Evolutionary conservation across 1,284 basidiomycete species (phyloP), one percentile per base, ranked within the genome.

Genomic region (Acaromyces ingoldii): DNA sequence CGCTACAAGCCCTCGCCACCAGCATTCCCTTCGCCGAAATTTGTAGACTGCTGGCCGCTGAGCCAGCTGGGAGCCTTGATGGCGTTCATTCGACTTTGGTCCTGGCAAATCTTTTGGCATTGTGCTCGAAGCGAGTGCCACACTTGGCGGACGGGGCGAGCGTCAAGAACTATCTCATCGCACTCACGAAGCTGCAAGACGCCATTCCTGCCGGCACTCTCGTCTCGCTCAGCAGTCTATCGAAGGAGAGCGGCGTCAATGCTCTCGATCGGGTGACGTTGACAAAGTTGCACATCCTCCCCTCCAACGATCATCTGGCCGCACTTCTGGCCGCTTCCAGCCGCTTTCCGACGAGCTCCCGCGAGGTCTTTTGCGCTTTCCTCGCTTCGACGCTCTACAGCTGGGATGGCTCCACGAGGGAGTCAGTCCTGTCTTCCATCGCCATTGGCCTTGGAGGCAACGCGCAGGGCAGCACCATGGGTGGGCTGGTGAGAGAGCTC

Each of bases 401-500:
- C 19, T 74, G 72, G 72, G 67, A 69, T 2, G 24, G 24, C 6
- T 47, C 57, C 7, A 57, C 50, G 24, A 52, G 56, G 6, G 68
- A 65, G 10, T 29, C 49, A 1, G 56, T 68, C 9, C 51, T 74
- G 11, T 57, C 60, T 33, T 36, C 51, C 17, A 41, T 62, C 15
- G 40, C 66, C 37, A 66, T 59, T 45, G 43, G 54, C 17, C 57
- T 54, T 21, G 50, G 29, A 30, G 24, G 49, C 34, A 50, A 49
- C 2, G 26, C 57, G 21, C 41, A 39, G 37, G 46, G 31, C 19
- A 42, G 41, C 48, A 54, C 51, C 43, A 4, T n/a, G 31, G 21
- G 57, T 4, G 61, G 62, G 19, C 48, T 72, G 9, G 63, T 71
- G 11, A 64, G 71, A 17, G 72, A 75, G 38, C 49, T 74, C 13